Base-by-base conservation (phyloP, 2,329 filamentous ascomycete genomes). In the Cercospora nicotianae region DNA sequence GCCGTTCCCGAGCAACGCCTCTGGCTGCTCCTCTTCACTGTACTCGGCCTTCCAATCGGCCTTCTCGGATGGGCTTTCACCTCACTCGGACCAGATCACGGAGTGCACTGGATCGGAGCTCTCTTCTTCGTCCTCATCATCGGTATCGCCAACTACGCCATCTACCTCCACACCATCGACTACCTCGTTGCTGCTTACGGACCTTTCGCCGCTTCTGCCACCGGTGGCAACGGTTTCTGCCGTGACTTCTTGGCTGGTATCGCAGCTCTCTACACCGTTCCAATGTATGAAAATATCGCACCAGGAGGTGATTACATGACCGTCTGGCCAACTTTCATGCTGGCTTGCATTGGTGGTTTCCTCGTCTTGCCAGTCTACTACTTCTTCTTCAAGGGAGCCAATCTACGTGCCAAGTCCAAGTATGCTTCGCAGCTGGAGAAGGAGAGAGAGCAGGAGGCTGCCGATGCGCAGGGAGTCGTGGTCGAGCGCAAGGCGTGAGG, bases 181-280 rank as follows among this genome's bases (percentile, higher is more conserved):
- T 93, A 93, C 80, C 91, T 91, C 85, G 86, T 91, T 39, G 89
- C 88, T 67, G 88, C 90, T 0, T 91, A 92, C 73, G 91, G 90
- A 0, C 87, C 87, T 0, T 92, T 91, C 76, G 87, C 89, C 2
- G 90, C 90, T 1, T 91, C 89, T 0, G 91, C 91, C 0, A 92
- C 90, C 0, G 91, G 90, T 48, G 90, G 90, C 20, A 93, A 93
- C 70, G 91, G 90, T 1, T 92, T 90, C 80, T 85, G 89, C 2
- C 85, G 91, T 71, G 90, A 93, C 75, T 89, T 92, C 78, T 81
- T 93, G 0, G 91, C 90, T 1, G 90, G 91, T 78, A 83, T 92
- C 8, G 85, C 91, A 1, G 90, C 90, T 0, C 83, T 92, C 60
- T 89, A 89, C 13, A 87, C 90, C 0, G 85, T 85, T 0, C 90